Evolutionary conservation across 164 flowering plant species (phyloP).

Genomic region (Annona squamosa): DNA sequence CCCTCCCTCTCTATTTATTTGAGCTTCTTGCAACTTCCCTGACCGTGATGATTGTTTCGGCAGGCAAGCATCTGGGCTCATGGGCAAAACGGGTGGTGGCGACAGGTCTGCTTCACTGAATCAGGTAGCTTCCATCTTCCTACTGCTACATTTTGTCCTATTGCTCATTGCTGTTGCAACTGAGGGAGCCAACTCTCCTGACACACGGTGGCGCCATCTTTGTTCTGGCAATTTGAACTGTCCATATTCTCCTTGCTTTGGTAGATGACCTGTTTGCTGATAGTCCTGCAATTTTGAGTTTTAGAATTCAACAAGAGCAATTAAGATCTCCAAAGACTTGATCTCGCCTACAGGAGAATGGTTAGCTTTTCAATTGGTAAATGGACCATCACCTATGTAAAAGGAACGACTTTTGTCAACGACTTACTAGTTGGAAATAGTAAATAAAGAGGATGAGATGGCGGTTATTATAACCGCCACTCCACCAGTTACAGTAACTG

Average conservation of each 20-base stretch:
- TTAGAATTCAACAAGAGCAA: not conserved
- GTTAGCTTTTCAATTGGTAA: too few species aligned
- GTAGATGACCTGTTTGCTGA: not conserved
- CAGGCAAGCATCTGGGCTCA: constrained; percentile 44
- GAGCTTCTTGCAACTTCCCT: not conserved
- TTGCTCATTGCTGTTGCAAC: not conserved
- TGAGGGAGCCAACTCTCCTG: not conserved
- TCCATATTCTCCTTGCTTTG: not conserved
- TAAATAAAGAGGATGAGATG: too few species aligned
- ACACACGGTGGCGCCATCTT: not conserved
- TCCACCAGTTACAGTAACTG: too few species aligned
- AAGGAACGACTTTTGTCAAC: too few species aligned
- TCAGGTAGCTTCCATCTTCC: constrained; percentile 29
- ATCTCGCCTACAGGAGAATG: too few species aligned
- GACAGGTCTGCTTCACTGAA: constrained; percentile 39
- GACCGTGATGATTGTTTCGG: not conserved
- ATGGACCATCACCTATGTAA: too few species aligned
- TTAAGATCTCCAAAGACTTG: too few species aligned
- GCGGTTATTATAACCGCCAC: too few species aligned
- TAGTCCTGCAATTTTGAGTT: not conserved
- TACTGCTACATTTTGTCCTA: too few species aligned
- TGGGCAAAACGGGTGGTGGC: constrained; percentile 33
- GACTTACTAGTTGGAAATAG: too few species aligned
- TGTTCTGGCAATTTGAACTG: not conserved
- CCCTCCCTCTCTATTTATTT: not conserved